Conservation (phyloP, 176 grass and related monocot genomes). For the Ensete glaucum region DNA sequence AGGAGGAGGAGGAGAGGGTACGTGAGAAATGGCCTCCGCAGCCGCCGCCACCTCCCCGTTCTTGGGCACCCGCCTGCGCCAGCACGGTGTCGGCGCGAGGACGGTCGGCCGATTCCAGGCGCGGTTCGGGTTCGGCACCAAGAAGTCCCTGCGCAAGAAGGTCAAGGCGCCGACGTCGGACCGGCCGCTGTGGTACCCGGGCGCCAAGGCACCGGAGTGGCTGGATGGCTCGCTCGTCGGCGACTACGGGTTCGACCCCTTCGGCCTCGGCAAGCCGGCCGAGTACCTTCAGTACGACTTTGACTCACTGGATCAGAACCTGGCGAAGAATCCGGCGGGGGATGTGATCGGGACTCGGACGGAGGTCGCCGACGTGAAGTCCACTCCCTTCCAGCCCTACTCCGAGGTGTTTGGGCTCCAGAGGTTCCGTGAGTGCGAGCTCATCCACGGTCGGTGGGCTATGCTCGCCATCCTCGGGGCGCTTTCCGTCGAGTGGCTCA, state of each 20-base stretch:
- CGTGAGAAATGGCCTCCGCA: conserved; percentile 46
- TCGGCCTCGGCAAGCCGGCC: conserved; percentile 75
- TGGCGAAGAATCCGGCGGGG: conserved; percentile 62
- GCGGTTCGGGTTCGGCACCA: conserved; percentile 46
- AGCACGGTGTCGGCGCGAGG: conserved; percentile 14
- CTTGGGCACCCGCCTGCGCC: conserved; percentile 55
- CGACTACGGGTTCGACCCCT: conserved; percentile 95
- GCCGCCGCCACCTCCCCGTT: conserved; percentile 75
- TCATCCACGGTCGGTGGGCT: conserved; percentile 96
- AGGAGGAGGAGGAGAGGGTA: too few relatives aligned
- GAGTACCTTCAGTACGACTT: conserved; percentile 96
- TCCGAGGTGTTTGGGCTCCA: conserved; percentile 92
- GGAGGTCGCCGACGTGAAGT: conserved; percentile 57
- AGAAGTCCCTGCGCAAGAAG: conserved; percentile 51
- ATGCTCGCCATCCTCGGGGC: conserved; percentile 99
- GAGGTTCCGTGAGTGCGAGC: conserved; percentile 96
- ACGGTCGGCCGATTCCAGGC: conserved; percentile 60
- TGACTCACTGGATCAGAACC: conserved; percentile 97
- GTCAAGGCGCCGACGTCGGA: conserved; percentile 23
- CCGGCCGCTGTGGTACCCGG: conserved; percentile 88
- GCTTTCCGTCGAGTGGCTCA: conserved; percentile 86
- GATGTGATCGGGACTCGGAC: conserved; percentile 73
- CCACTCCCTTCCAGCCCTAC: conserved; percentile 90
- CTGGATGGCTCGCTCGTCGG: conserved; percentile 79
- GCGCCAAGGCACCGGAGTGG: conserved; percentile 61